Percentiles rank a stretch among this genome's conserved stretches.
These are phyloP conservation scores for Alternaria sp. DNA, from an alignment of 2,329 filamentous ascomycete genomes.

Conservation along the genomic window DNA sequence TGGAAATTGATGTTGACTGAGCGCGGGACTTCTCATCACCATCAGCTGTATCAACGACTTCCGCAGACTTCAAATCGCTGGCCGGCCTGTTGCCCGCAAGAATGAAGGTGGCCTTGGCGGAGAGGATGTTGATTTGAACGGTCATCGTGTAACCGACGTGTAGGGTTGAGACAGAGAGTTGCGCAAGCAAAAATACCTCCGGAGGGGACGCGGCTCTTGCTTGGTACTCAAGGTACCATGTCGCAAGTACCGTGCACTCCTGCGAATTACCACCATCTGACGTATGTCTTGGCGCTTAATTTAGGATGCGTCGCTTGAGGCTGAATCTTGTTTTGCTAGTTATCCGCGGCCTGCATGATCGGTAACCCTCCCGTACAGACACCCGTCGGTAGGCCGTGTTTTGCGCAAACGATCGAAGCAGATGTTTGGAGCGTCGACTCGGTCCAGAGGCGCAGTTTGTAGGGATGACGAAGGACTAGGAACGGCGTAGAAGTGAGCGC, in stretches of 20 bases:
- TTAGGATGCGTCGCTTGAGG: constrained; percentile 8
- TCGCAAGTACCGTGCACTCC: constrained; percentile 8
- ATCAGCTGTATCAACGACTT: not conserved
- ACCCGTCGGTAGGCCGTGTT: not conserved
- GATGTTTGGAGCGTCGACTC: not conserved
- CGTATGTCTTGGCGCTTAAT: constrained; percentile 17
- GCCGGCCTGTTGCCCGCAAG: constrained; percentile 3
- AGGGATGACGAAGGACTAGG: not conserved
- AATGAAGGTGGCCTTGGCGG: not conserved
- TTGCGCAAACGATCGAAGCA: not conserved
- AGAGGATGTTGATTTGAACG: constrained; percentile 9
- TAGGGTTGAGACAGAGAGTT: too few relatives aligned
- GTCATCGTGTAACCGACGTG: constrained; percentile 1
- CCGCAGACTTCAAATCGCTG: not conserved
- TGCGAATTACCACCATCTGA: constrained; percentile 17
- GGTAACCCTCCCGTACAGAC: not conserved
- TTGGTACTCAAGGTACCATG: constrained; percentile 1
- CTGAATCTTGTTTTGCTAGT: constrained; percentile 6
- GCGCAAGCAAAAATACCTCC: not conserved
- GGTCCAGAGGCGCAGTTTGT: constrained; percentile 1
- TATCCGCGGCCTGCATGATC: constrained; percentile 2
- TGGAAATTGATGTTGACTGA: not conserved
- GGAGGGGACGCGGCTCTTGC: not conserved
- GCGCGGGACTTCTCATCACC: not conserved
- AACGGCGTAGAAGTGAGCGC: not conserved